These are phyloP conservation scores for Eucalyptus curtisii DNA, from an alignment of 345 rosid genomes.

Conservation along the genomic window DNA sequence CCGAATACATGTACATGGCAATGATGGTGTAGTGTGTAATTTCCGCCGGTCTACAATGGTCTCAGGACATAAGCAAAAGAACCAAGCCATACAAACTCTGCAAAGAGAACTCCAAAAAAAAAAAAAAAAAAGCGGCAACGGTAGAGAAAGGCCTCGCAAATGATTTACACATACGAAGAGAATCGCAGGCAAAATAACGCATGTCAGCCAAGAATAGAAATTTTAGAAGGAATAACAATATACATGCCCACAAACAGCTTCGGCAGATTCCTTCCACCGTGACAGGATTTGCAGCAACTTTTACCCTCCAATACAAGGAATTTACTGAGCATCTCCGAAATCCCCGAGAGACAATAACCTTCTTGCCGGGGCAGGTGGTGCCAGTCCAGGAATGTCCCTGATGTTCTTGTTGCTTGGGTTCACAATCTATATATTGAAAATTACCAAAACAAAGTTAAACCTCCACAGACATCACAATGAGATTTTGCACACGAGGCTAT, in stretches of 20 bases:
- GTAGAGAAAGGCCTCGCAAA: not conserved
- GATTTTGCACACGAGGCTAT: not conserved
- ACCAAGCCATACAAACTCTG: not conserved
- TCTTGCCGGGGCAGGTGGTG: slow-evolving; percentile 94
- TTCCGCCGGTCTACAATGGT: not conserved
- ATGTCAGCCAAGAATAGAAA: slow-evolving; percentile 1
- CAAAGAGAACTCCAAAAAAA: not conserved
- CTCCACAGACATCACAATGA: not conserved
- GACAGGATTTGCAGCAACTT: not conserved
- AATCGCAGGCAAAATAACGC: slow-evolving; percentile 18
- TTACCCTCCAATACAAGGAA: not conserved
- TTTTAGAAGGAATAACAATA: not conserved
- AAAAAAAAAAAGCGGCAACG: not conserved
- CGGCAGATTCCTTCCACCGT: not conserved
- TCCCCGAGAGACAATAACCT: slow-evolving; percentile 54
- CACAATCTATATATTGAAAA: slow-evolving; percentile 44
- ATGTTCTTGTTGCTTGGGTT: slow-evolving; percentile 82
- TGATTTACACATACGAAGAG: slow-evolving; percentile 22
- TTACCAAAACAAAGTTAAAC: not conserved
- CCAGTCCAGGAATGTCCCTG: slow-evolving; percentile 96
- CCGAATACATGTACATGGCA: not conserved
- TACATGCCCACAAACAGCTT: slow-evolving; percentile 1
- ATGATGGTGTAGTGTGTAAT: not conserved
- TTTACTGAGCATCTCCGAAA: slow-evolving; percentile 12
- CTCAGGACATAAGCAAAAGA: not conserved